Evolutionary conservation across 202 grass and related monocot genomes (phyloP), one percentile per base, ranked within the genome.

Genomic region (Zizania palustris): DNA sequence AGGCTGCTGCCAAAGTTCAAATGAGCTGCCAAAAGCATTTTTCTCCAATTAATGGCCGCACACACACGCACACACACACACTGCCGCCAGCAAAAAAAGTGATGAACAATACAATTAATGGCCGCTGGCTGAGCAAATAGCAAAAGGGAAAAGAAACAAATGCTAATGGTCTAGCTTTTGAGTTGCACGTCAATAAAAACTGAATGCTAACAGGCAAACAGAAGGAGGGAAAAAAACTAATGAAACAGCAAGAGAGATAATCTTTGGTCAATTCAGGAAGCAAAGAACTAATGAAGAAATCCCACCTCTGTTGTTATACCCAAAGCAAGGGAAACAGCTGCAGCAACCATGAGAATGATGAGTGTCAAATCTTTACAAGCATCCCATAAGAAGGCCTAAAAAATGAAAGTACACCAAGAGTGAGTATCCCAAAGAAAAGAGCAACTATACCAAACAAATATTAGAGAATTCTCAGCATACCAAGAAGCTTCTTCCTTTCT

Each of bases 291-390:
- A 69, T 72, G 43, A 54, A 69, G 42, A 39, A 14, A 61, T 55
- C 57, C 50, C 76, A 94, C 95, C 95, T 94, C 95, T 44, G 95
- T 94, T 59, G 67, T 83, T 75, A 97, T 97, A 80, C 91, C 91
- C 79, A 97, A 88, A 66, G 93, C 85, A n/a, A 71, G 86, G 37
- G 96, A 99, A 74, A 95, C 38, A 48, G 87, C 87, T 63, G 92
- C 96, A 40, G 96, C 96, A 1, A 99, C 78, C 89, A 99, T 99
- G 16, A 99, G 90, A 68, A 99, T 95, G 82, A 99, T 61, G 44
- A 99, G 83, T 28, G 96, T 99, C 69, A 92, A 58, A 46, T 99
- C 96, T 87, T 99, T 88, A 45, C 83, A 99, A 19, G 92, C 87
- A 80, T 99, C 96, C 96, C 91, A 99, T 39, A 98, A 63, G 5